A percentile compares a stretch with the other conserved stretches of the same genome.
These are phyloP conservation scores for Geosmithia morbida DNA, from an alignment of 2,329 filamentous ascomycete genomes.

Conservation along the genomic window DNA sequence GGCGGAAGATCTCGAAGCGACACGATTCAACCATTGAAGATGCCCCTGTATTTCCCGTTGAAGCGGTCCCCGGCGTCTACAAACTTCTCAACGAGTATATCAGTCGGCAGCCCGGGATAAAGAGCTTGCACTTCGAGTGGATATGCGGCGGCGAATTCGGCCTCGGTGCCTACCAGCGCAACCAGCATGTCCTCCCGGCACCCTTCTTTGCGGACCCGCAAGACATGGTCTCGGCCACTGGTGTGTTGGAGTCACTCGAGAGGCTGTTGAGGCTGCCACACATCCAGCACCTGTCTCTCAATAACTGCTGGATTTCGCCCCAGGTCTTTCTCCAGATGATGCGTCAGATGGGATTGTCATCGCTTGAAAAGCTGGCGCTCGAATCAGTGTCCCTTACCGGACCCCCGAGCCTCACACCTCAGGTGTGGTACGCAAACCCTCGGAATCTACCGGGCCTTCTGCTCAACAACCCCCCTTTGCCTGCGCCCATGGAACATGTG, in stretches of 20 bases:
- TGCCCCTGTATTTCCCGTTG: conserved; percentile 30
- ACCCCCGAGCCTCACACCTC: conserved; percentile 1
- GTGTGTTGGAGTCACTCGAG: conserved; percentile 15
- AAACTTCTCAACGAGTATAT: conserved; percentile 35
- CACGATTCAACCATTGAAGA: conserved; percentile 32
- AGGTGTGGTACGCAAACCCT: neutral
- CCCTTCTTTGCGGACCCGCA: conserved; percentile 28
- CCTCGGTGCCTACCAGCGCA: conserved; percentile 44
- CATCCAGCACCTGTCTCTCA: conserved; percentile 44
- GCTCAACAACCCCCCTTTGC: neutral
- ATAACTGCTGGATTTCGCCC: conserved; percentile 56
- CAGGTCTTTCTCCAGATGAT: conserved; percentile 38
- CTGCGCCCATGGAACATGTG: neutral
- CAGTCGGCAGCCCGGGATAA: conserved; percentile 31
- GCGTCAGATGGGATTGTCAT: conserved; percentile 26
- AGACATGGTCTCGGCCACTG: conserved; percentile 13
- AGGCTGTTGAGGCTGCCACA: conserved; percentile 37
- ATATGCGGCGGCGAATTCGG: conserved; percentile 53
- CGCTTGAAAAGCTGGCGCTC: conserved; percentile 38
- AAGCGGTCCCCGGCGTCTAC: conserved; percentile 35
- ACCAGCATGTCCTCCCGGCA: conserved; percentile 46
- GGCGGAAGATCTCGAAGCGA: conserved; percentile 42
- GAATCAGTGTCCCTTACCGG: conserved; percentile 52
- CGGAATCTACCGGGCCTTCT: neutral
- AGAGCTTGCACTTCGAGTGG: conserved; percentile 50